Evolutionary conservation across 495 filamentous ascomycete genomes (phyloP).

Genomic region (Daldinia caldariorum): DNA sequence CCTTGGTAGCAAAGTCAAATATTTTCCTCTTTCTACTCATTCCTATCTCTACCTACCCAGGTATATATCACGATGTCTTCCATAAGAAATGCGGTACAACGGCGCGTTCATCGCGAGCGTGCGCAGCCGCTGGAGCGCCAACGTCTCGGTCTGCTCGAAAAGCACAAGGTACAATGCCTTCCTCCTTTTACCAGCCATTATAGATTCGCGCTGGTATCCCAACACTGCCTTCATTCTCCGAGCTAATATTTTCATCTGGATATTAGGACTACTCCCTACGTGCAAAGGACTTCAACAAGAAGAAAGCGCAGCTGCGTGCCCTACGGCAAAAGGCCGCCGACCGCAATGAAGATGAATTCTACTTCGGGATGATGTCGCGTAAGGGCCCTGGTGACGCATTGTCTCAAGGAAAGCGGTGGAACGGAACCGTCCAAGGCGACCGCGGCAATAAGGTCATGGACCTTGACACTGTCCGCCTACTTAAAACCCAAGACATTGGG

Average conservation of each 20-base stretch:
- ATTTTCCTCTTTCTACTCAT: neutral
- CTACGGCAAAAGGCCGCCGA: constrained; percentile 83
- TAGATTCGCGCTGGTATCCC: neutral
- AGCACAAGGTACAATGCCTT: constrained; percentile 73
- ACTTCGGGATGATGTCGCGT: constrained; percentile 85
- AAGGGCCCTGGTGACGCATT: constrained; percentile 50
- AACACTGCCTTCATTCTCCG: constrained; percentile 15
- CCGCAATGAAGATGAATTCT: constrained; percentile 91
- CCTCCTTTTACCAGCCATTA: neutral
- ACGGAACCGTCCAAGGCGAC: constrained; percentile 67
- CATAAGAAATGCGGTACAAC: constrained; percentile 81
- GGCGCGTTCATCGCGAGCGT: constrained; percentile 78
- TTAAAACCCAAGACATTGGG: constrained; percentile 96
- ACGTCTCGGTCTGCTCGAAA: constrained; percentile 87
- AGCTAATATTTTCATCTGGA: neutral
- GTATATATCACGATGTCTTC: constrained; percentile 72
- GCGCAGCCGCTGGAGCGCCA: constrained; percentile 83
- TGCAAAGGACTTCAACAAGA: constrained; percentile 85
- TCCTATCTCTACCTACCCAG: neutral
- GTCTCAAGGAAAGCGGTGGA: constrained; percentile 52
- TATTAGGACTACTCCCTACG: constrained; percentile 88
- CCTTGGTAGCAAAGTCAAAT: neutral
- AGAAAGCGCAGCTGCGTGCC: constrained; percentile 80
- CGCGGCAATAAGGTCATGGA: constrained; percentile 68
- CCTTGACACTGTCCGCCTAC: constrained; percentile 78